phyloP scores from a whole-genome alignment of 2,329 filamentous ascomycete species.

The Pseudopyricularia javanii region DNA sequence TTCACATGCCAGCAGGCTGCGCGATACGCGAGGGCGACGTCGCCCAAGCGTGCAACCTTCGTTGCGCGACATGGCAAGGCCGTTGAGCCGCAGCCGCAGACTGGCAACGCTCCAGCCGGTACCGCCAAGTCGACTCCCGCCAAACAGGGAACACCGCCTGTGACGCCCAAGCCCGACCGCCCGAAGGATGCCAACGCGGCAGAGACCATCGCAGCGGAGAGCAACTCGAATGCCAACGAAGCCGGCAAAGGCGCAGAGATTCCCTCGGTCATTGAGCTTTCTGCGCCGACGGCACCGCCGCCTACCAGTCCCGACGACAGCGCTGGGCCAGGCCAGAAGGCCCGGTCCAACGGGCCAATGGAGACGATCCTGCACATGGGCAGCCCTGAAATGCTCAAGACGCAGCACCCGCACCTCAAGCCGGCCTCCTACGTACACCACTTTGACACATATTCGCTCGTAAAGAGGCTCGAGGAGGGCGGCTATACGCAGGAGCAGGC shows the following conservation, averaged over 20 bases:
- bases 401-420: slow-evolving; percentile 52
- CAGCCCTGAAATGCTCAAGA: slow-evolving; percentile 16
- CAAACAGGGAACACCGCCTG: not conserved
- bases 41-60: slow-evolving; percentile 29
- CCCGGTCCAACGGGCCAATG: slow-evolving; percentile 29
- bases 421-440: slow-evolving; percentile 82
- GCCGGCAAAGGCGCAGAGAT: not conserved
- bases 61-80: slow-evolving; percentile 47
- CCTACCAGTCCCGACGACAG: slow-evolving; percentile 6
- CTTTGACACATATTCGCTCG: slow-evolving; percentile 88
- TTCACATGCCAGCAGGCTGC: slow-evolving; percentile 15
- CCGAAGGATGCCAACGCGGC: not conserved
- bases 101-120: not conserved
- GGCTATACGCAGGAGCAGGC: slow-evolving; percentile 67
- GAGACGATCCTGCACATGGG: slow-evolving; percentile 34
- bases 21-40: slow-evolving; percentile 23
- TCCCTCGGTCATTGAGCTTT: slow-evolving; percentile 9
- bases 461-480: slow-evolving; percentile 61
- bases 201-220: not conserved
- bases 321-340: slow-evolving; percentile 18
- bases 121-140: not conserved
- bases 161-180: not conserved
- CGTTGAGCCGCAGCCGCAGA: slow-evolving; percentile 35
- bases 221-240: not conserved
- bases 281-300: slow-evolving; percentile 6